Evolutionary conservation across 1,284 basidiomycete species (phyloP).

Genomic region (Puccinia polysora): DNA sequence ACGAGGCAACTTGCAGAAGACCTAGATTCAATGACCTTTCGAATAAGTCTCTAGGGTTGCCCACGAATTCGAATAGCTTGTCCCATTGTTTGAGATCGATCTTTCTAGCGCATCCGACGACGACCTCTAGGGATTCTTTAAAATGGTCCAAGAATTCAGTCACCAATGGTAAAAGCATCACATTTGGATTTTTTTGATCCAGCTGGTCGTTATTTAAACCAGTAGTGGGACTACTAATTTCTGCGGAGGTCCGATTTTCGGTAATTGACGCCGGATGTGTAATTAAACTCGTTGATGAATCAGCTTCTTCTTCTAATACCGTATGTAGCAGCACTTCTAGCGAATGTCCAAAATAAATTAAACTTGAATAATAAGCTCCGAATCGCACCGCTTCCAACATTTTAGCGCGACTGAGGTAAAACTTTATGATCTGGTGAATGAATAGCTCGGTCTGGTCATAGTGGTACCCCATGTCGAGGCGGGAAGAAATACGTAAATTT

Average conservation of each 20-base stretch:
- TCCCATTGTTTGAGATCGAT: conserved; percentile 91
- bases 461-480: no score
- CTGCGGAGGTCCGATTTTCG: no score
- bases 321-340: conserved; percentile 90
- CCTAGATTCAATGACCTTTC: conserved; percentile 76
- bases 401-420: conserved; percentile 70
- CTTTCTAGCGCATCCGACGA: conserved; percentile 93
- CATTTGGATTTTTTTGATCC: no score
- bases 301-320: conserved; percentile 83
- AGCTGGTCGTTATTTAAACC: no score
- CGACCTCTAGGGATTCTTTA: conserved; percentile 79
- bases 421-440: conserved; percentile 81
- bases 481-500: no score
- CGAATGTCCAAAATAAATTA: conserved; percentile 90
- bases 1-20: conserved; percentile 80
- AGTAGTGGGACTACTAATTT: not conserved
- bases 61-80: conserved; percentile 80
- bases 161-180: conserved; percentile 56
- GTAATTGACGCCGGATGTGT: conserved; percentile 9
- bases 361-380: conserved; percentile 75
- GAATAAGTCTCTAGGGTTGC: conserved; percentile 82
- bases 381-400: conserved; percentile 75
- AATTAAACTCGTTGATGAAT: conserved; percentile 45
- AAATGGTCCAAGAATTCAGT: conserved; percentile 89
- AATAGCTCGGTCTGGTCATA: conserved; percentile 96